Conservation (phyloP, 2,329 filamentous ascomycete genomes). For the Leptodontidium sp. region DNA sequence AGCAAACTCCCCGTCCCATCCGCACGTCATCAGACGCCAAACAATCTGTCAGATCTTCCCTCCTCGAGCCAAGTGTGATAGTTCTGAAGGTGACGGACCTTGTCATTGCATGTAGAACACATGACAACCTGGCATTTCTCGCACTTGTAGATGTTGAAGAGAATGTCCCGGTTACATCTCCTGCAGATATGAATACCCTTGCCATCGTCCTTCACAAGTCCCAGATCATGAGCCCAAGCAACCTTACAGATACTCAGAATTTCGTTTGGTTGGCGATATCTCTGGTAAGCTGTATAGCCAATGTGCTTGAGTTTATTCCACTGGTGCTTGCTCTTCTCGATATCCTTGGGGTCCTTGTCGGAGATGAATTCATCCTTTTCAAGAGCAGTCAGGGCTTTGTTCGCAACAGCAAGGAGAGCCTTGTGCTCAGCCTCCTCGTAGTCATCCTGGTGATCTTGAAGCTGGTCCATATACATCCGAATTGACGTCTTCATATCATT, state of each 20-base stretch:
- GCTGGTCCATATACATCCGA: conserved; percentile 3
- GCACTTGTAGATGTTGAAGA: background rate
- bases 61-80: conserved; percentile 8
- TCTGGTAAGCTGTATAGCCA: background rate
- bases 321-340: background rate
- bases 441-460: conserved; percentile 11
- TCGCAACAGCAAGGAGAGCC: background rate
- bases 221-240: background rate
- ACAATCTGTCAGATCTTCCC: background rate
- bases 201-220: background rate
- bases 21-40: background rate
- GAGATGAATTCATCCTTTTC: background rate
- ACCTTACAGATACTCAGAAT: background rate
- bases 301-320: background rate
- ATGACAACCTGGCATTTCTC: background rate
- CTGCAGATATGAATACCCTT: background rate
- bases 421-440: conserved; percentile 5
- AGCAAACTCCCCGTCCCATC: background rate
- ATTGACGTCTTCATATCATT: background rate
- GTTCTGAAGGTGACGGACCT: background rate
- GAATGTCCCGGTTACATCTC: background rate
- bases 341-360: conserved; percentile 5
- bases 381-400: background rate
- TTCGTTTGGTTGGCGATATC: background rate
- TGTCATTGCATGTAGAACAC: conserved; percentile 8